phyloP scores from a whole-genome alignment of 306 rosid genomes.

The Rosa persica region DNA sequence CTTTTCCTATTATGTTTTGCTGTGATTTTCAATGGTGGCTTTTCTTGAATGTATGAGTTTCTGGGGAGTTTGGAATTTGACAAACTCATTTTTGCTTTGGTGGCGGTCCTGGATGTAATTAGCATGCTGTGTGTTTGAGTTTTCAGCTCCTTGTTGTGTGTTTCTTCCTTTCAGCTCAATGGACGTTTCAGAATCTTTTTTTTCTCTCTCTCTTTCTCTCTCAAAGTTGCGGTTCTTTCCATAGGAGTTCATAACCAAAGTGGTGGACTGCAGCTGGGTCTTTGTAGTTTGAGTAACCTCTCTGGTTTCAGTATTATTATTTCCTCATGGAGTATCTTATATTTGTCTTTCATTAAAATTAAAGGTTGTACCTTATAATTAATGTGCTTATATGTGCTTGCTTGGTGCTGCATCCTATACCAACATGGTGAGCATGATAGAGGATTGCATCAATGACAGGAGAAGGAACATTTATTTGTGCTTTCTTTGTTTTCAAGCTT shows the following conservation, averaged over 20 bases:
- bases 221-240: conserved; percentile 2
- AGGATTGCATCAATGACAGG: neutral
- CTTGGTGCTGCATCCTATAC: neutral
- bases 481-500: neutral
- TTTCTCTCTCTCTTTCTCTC: neutral
- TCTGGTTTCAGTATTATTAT: neutral
- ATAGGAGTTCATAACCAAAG: neutral
- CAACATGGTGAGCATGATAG: neutral
- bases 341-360: neutral
- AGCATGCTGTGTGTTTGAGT: neutral
- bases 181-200: neutral
- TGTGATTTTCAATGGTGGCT: neutral
- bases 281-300: conserved; percentile 3
- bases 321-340: neutral
- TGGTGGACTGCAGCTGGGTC: conserved; percentile 18
- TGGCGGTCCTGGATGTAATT: neutral
- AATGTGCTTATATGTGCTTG: neutral
- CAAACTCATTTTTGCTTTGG: conserved; percentile 1
- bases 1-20: neutral
- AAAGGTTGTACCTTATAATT: neutral
- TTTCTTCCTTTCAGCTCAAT: neutral
- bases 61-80: conserved; percentile 11
- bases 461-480: neutral
- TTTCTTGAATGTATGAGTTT: neutral
- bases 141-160: neutral